Evolutionary conservation across 2,329 filamentous ascomycete genomes (phyloP).

Genomic region (Botrytis byssoidea): DNA sequence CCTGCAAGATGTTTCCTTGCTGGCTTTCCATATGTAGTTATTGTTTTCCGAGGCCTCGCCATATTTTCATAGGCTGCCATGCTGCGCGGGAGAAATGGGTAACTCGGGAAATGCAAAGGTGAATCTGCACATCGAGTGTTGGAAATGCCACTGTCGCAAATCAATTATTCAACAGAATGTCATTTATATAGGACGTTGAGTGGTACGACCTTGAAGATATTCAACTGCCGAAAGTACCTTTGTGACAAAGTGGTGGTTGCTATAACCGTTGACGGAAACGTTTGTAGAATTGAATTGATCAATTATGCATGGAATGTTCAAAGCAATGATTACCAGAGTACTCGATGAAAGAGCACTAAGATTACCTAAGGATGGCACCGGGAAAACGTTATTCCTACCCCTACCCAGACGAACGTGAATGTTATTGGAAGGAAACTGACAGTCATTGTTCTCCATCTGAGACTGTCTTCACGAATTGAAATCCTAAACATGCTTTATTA

Average conservation of each 20-base stretch:
- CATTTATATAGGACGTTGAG: neutral
- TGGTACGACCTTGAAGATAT: neutral
- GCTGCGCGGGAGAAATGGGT: conserved; percentile 14
- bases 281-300: neutral
- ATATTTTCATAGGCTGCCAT: conserved; percentile 36
- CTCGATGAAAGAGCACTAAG: neutral
- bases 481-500: neutral
- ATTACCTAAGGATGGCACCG: neutral
- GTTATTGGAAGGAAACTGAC: neutral
- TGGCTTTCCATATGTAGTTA: conserved; percentile 40
- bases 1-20: conserved; percentile 35
- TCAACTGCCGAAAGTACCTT: neutral
- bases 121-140: conserved; percentile 15
- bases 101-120: conserved; percentile 4
- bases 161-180: neutral
- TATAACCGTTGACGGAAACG: neutral
- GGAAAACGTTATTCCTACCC: neutral
- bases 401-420: neutral
- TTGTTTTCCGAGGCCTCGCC: conserved; percentile 32
- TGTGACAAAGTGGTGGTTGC: neutral
- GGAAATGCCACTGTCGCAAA: conserved; percentile 10
- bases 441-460: neutral
- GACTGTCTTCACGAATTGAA: neutral
- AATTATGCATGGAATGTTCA: neutral
- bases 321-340: neutral